Evolutionary conservation across 306 rosid genomes (phyloP), one percentile per base, ranked within the genome.

Genomic region (Cucurbita maxima): DNA sequence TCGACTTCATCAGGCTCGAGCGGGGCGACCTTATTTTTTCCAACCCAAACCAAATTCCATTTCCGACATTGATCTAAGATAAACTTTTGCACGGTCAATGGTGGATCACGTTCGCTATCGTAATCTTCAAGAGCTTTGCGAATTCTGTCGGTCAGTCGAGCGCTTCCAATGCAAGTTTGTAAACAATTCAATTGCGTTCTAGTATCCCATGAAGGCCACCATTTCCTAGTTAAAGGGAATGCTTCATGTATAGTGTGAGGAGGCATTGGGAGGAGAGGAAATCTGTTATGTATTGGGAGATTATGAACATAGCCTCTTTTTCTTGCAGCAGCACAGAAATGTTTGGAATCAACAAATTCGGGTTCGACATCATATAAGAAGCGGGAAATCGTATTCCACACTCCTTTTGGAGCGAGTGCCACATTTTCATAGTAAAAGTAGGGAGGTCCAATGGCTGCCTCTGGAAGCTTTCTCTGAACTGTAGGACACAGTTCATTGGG

Each of bases 31-130:
- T 94, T 94, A 54, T 91, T 94, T 81, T 86, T 88, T 60, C 97
- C 98, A n/a, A 94, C 98, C 98, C 98, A 94, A 34, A 94, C 95
- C 67, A 94, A 82, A 79, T 94, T 94, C 98, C 98, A 94, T 74
- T 88, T 94, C 63, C 97, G 84, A 52, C 98, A 94, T 76, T 94
- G 84, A 5, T 91, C 82, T 4, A 91, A 73, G 22, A 94, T 92
- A 75, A 66, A 86, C 72, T 86, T 88, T 18, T 85, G 92, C n/a
- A 83, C 83, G 8, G 25, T 8, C 10, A 60, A 74, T 15, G 97
- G 88, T 1, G 96, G 97, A n/a, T 76, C 85, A 13, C 74, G 95
- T 12, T 73, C 85, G 4, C 80, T 88, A 25, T 81, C 89, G 30
- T 61, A 80, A 3, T 57, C 80, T 73, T 91, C 96, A 53, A 94